Base-by-base conservation (phyloP, 805 yeast genomes). In the Cyberlindnera maclurae region DNA sequence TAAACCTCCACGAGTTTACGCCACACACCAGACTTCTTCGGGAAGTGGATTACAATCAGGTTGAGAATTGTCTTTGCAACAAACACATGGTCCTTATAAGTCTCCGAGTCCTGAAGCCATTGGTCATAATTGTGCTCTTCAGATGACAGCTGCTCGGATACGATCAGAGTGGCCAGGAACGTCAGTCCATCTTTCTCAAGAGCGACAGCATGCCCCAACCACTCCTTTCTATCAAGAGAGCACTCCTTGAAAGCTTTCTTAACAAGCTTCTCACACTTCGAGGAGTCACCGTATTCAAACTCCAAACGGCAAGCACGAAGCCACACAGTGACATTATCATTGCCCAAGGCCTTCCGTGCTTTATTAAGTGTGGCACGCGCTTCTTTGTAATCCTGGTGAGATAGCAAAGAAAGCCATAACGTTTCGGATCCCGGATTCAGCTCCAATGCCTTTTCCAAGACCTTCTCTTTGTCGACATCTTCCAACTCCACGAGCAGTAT, bases 301-400 rank as follows among this genome's bases (percentile, higher is more conserved):
- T 86, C 94, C 12, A 87, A 52, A 45, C 77, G 73, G 1, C 78
- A 70, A 1, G 87, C 87, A 0, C 79, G 65, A 3, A 86, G 59
- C 90, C 95, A 86, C 2, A 87, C 66, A 26, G 65, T 65, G 33
- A 67, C 59, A 8, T 74, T 65, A 27, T 42, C 41, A 3, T 66
- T 63, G 3, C 70, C 67, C 12, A 81, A 55, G 0, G 59, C 54
- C 39, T 75, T 75, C 44, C 89, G 64, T 0, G 94, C 94, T 22
- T 54, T 59, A 46, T 77, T 77, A 26, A 88, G 59, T 0, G 76
- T 63, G 15, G 59, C 53, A 45, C 73, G 74, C 0, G 89, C 80
- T 9, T 71, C 75, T 5, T 58, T 51, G 41, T 67, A 63, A 3
- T 57, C 52, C 38, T 61, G 63, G 11, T 75, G 40, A 16, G 68